A percentile compares a stretch with the other conserved stretches of the same genome.
Conservation (phyloP, 495 filamentous ascomycete genomes). For the Chaetomidium leptoderma region DNA sequence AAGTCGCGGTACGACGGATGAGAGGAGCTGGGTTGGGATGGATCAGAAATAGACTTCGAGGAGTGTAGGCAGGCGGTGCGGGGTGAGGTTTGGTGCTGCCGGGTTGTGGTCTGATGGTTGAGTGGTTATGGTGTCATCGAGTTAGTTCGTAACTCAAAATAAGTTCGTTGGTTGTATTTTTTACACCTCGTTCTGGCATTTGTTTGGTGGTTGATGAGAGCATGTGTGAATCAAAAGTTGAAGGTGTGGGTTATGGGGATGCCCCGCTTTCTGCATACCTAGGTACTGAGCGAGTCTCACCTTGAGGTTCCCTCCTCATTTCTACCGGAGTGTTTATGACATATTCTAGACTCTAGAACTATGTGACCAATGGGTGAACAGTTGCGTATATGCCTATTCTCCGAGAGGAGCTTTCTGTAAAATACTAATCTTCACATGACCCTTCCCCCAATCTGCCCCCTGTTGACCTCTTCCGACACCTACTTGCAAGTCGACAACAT, state of each 20-base stretch:
- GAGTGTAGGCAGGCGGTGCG: neutral
- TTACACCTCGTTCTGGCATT: no score
- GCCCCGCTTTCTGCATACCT: constrained; percentile 11
- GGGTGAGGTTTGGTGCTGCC: neutral
- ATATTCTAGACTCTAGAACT: neutral
- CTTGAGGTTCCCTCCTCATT: neutral
- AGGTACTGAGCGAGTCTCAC: neutral
- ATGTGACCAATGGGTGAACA: no score
- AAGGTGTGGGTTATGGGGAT: neutral
- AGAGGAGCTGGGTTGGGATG: neutral
- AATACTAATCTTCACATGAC: no score
- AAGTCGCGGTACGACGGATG: no score
- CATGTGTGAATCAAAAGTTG: neutral
- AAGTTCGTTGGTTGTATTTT: neutral
- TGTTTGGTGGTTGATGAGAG: neutral
- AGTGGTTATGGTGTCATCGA: neutral
- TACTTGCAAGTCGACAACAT: no score
- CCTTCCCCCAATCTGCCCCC: no score
- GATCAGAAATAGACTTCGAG: no score
- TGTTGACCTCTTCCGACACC: no score
- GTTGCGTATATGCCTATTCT: no score
- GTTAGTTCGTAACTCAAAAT: no score
- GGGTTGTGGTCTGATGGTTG: neutral
- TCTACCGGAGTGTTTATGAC: neutral
- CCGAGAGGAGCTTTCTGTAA: no score